These are phyloP conservation scores for Ophiosphaerella korrae DNA, from an alignment of 2,329 filamentous ascomycete genomes.

Conservation along the genomic window DNA sequence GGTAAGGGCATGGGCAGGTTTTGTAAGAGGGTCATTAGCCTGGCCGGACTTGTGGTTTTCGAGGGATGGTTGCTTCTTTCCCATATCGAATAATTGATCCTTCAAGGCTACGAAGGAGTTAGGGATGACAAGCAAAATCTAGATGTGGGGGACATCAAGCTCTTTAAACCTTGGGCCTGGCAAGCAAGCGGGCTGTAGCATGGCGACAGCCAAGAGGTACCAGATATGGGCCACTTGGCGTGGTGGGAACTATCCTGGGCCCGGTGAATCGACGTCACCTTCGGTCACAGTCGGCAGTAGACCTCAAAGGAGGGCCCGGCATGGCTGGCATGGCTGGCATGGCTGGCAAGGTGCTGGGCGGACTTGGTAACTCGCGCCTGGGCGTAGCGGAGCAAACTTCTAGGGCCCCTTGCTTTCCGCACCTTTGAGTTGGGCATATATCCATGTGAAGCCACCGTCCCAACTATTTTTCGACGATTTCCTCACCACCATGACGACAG, in stretches of 20 bases:
- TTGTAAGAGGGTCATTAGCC: conserved; percentile 59
- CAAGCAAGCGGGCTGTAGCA: conserved; percentile 26
- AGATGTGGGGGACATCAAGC: conserved; percentile 32
- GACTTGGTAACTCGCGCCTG: conserved; percentile 2
- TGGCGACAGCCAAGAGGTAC: conserved; percentile 36
- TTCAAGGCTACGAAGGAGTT: conserved; percentile 29
- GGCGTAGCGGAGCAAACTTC: conserved; percentile 7
- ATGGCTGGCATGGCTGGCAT: conserved; percentile 2
- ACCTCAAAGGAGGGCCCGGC: conserved; percentile 16
- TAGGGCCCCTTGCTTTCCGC: not conserved
- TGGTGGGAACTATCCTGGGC: conserved; percentile 32
- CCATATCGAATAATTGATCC: conserved; percentile 38
- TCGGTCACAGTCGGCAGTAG: conserved; percentile 25
- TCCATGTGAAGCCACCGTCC: not conserved
- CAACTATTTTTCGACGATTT: not conserved
- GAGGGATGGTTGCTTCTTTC: conserved; percentile 44
- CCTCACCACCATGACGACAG: conserved; percentile 14
- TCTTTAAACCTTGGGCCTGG: conserved; percentile 35
- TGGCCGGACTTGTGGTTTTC: conserved; percentile 52
- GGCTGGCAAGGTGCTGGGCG: conserved; percentile 8
- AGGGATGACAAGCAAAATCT: conserved; percentile 33
- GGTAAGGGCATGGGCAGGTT: conserved; percentile 67
- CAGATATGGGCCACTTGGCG: conserved; percentile 35
- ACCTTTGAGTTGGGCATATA: not conserved
- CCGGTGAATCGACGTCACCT: conserved; percentile 31